Evolutionary conservation across 2,329 filamentous ascomycete genomes (phyloP).

Genomic region (Anthostomella pinea): DNA sequence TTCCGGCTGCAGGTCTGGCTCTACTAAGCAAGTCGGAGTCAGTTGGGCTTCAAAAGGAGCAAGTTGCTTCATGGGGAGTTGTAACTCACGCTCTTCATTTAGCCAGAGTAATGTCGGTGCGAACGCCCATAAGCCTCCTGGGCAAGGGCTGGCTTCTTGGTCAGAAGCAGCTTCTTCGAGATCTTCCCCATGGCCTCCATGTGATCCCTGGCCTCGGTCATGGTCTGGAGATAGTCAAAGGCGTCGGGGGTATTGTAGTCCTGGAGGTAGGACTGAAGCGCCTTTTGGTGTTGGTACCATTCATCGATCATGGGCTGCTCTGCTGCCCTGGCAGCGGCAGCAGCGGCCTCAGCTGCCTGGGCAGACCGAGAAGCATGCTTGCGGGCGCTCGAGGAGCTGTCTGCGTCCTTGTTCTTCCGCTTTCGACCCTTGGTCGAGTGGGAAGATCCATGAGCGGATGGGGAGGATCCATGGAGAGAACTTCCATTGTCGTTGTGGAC

Average conservation of each 20-base stretch:
- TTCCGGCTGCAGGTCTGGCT: constrained; percentile 13
- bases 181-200: constrained; percentile 53
- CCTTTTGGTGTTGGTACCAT: constrained; percentile 62
- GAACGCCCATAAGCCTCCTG: constrained; percentile 35
- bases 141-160: constrained; percentile 30
- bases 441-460: constrained; percentile 33
- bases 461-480: constrained; percentile 38
- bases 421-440: constrained; percentile 51
- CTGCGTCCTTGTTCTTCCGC: constrained; percentile 53
- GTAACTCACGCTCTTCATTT: constrained; percentile 31
- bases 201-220: constrained; percentile 49
- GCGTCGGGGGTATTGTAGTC: constrained; percentile 49
- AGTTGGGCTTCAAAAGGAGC: constrained; percentile 8
- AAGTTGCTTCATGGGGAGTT: not conserved
- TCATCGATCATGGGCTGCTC: constrained; percentile 47
- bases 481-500: constrained; percentile 69
- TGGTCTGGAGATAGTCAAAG: constrained; percentile 50
- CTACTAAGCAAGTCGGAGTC: constrained; percentile 7
- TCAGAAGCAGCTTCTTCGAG: constrained; percentile 35
- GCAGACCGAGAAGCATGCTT: constrained; percentile 47
- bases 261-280: constrained; percentile 58
- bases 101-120: constrained; percentile 36
- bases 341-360: constrained; percentile 31
- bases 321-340: constrained; percentile 32
- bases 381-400: constrained; percentile 42